Base-by-base conservation (phyloP, 139 green algal genomes). In the Volvox reticuliferus region DNA sequence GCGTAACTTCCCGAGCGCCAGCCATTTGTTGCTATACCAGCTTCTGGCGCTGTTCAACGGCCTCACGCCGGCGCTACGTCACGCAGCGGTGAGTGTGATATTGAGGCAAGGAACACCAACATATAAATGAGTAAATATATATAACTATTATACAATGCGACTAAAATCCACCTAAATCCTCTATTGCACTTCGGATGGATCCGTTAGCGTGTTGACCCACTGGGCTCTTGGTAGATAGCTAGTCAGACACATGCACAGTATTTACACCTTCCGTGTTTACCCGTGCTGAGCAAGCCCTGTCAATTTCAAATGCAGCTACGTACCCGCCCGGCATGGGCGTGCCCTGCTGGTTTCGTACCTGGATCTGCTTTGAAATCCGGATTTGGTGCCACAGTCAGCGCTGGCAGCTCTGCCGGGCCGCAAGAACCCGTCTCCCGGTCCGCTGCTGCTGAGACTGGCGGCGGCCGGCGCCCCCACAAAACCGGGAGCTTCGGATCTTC, bases 21-120 rank as follows among this genome's bases (percentile, higher is more conserved):
- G 44, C 62, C 83, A 82, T 35, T 44, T 90, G 73, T 50, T 50
- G 18, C 37, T 71, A 24, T 63, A 79, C 20, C 89, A 92, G 82
- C 63, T 92, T 82, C 75, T 92, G 89, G 63, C 68, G 44, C 28
- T 89, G 85, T 82, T 61, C 69, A n/a, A 17, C 28, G 85, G 30
- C 19, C 85, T 89, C 21, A 55, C 69, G 69, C 85, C 85, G 18
- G 85, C 85, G 17, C 37, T 89, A 22, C 69, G 85, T 3, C 71
- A 82, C 5, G 85, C 85, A 9, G 85, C 85, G 68, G 85, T 89
- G 85, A 61, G 85, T 44, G 3, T 13, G 50, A 13, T 19, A 9
- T 55, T 14, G 44, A 5, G 44, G 44, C 44, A 55, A 55, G 44
- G 44, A 55, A 55, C 44, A 55, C 9, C 5, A 55, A 9, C 44